Evolutionary conservation across 2,329 filamentous ascomycete genomes (phyloP).

Genomic region (Fusarium metavorans): DNA sequence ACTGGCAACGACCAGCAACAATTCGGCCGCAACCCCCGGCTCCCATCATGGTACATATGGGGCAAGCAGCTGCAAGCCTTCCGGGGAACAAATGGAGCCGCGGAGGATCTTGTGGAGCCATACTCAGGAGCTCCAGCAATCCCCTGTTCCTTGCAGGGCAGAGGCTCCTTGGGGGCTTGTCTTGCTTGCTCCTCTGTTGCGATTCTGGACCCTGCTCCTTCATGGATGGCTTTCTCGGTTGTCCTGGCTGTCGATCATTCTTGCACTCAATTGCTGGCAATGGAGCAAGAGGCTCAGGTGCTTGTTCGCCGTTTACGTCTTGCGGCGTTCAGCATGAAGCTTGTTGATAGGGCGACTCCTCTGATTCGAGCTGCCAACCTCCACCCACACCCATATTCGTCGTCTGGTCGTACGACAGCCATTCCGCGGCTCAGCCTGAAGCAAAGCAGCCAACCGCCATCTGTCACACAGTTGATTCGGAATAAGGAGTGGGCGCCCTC

Average conservation of each 20-base stretch:
- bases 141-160: slow-evolving; percentile 17
- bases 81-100: slow-evolving; percentile 41
- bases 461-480: slow-evolving; percentile 18
- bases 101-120: slow-evolving; percentile 39
- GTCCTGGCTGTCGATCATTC: slow-evolving; percentile 33
- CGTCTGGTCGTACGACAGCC: slow-evolving; percentile 37
- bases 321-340: background rate
- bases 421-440: slow-evolving; percentile 31
- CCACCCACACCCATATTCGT: slow-evolving; percentile 30
- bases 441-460: slow-evolving; percentile 25
- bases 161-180: slow-evolving; percentile 1
- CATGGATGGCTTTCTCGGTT: slow-evolving; percentile 4
- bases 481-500: slow-evolving; percentile 21
- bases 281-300: slow-evolving; percentile 2
- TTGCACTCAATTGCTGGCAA: slow-evolving; percentile 4
- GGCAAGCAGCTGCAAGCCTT: slow-evolving; percentile 35
- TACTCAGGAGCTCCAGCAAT: slow-evolving; percentile 28
- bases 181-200: slow-evolving; percentile 2
- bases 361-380: slow-evolving; percentile 16
- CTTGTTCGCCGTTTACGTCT: slow-evolving; percentile 5
- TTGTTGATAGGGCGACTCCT: slow-evolving; percentile 30
- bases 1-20: background rate
- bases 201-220: slow-evolving; percentile 27
- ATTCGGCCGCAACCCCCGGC: background rate
- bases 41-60: slow-evolving; percentile 10